Evolutionary conservation across 139 green algal species (phyloP), one percentile per base, ranked within the genome.

Genomic region (Astrephomene gubernaculifera): DNA sequence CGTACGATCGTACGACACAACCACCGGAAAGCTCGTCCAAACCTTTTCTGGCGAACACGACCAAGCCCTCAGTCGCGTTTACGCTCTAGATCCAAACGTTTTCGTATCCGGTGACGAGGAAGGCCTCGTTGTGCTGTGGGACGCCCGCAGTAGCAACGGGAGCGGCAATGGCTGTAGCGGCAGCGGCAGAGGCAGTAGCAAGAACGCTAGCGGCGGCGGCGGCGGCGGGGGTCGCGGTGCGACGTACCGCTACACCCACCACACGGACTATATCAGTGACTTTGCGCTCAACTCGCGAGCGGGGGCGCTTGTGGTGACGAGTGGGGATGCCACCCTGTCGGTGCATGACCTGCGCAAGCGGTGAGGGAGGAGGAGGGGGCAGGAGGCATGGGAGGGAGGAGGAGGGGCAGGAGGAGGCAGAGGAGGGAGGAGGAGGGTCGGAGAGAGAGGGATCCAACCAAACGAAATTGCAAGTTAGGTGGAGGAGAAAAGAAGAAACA

Each of bases 251-350:
- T 29, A 85, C 69, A 35, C 70, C 36, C 90, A 91, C 57, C 96
- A 98, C 89, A 92, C 72, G 12, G 96, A 98, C 80, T 98, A 94
- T 79, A 92, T 99, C 0, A 91, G 94, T 8, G 94, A 95, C 78
- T 90, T 97, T 45, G 83, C 87, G 1, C 12, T 90, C 12, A 76
- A 91, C 33, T 41, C 72, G 0, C 57, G 63, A 5, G 74, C 95
- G 17, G 49, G 88, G 38, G 82, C 79, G 45, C 83, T 98, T 68
- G 53, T 98, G 78, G 90, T 89, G 0, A 86, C 89, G 22, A 95
- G 93, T 70, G 96, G 95, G 0, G 96, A 98, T 71, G 96, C 93
- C n/a, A 97, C 93, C 12, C 86, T 98, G 41, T 87, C 87, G 19
- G 87, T 97, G 29, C 91, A 92, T 41, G 94, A 97, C 85, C 71